phyloP scores from a whole-genome alignment of 1,284 basidiomycete species.

The Sanguinoderma infundibulare region DNA sequence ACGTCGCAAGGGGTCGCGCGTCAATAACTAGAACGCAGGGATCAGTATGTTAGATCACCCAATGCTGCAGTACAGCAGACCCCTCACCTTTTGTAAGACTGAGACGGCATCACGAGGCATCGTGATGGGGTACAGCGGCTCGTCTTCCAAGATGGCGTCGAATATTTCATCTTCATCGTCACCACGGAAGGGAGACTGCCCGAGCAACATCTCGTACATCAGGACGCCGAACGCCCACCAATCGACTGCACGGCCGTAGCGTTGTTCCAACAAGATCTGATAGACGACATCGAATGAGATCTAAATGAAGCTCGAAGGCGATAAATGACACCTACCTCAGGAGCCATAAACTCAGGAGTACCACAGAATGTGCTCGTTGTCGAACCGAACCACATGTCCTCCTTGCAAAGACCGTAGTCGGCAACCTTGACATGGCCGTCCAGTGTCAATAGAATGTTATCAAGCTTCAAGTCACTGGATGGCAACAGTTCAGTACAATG shows the following conservation, averaged over 20 bases:
- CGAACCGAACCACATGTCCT: constrained; percentile 97
- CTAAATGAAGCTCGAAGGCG: neutral
- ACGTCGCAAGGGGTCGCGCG: constrained; percentile 90
- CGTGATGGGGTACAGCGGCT: constrained; percentile 98
- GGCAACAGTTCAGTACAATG: neutral
- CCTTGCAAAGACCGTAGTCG: constrained; percentile 99
- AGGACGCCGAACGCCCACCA: constrained; percentile 99
- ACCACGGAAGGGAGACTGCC: constrained; percentile 98
- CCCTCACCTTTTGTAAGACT: constrained; percentile 85
- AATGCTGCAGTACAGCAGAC: no score
- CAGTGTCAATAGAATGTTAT: constrained; percentile 96
- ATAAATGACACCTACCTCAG: constrained; percentile 70
- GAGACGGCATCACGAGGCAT: constrained; percentile 99
- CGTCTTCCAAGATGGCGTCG: constrained; percentile 98
- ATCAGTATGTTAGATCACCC: neutral
- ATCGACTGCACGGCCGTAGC: constrained; percentile 97
- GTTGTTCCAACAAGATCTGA: constrained; percentile 96
- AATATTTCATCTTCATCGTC: constrained; percentile 99
- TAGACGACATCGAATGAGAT: neutral
- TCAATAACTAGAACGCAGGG: constrained; percentile 70
- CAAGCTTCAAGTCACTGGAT: constrained; percentile 91
- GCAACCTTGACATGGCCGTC: constrained; percentile 99
- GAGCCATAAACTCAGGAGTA: constrained; percentile 99
- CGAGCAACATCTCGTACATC: constrained; percentile 98
- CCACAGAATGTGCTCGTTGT: constrained; percentile 99